Percentiles rank a stretch among this genome's conserved stretches.
Conservation (phyloP, 495 filamentous ascomycete species). For the Xylaria grammica region DNA sequence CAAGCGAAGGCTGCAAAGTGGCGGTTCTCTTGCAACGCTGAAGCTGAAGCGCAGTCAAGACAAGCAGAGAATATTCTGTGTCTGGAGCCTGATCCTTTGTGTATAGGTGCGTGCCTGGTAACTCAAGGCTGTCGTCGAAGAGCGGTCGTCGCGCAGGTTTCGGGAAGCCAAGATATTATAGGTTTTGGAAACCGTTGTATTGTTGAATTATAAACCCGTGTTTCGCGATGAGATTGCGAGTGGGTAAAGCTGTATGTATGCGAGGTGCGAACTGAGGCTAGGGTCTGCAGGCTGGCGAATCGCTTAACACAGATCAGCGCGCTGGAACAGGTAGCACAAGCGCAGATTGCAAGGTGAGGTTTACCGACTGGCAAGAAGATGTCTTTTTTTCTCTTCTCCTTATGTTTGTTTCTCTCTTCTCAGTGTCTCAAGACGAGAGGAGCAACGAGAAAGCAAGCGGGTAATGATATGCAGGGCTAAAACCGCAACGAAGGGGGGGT, state of each 20-base stretch:
- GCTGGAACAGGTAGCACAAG: slow-evolving; percentile 41
- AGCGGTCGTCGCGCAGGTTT: slow-evolving; percentile 37
- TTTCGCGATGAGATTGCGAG: slow-evolving; percentile 25
- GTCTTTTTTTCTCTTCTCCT: slow-evolving; percentile 23
- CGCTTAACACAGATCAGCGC: slow-evolving; percentile 33
- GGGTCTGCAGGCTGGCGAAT: slow-evolving; percentile 33
- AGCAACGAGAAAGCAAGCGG: slow-evolving; percentile 17
- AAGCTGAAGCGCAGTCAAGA: slow-evolving; percentile 35
- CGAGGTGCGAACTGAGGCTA: slow-evolving; percentile 22
- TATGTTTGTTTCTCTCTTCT: slow-evolving; percentile 25
- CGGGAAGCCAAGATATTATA: slow-evolving; percentile 39
- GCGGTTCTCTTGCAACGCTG: slow-evolving; percentile 12
- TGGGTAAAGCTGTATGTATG: slow-evolving; percentile 17
- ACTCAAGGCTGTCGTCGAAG: slow-evolving; percentile 22
- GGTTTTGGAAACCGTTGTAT: slow-evolving; percentile 36
- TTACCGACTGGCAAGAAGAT: slow-evolving; percentile 28
- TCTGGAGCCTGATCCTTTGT: slow-evolving; percentile 32
- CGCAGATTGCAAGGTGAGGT: slow-evolving; percentile 31
- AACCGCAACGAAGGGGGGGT: slow-evolving; percentile 14
- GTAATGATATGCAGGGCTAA: slow-evolving; percentile 22
- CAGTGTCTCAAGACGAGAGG: slow-evolving; percentile 18
- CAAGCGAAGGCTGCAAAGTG: slow-evolving; percentile 35
- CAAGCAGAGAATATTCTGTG: slow-evolving; percentile 38
- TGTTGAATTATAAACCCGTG: slow-evolving; percentile 32
- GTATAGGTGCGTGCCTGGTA: slow-evolving; percentile 24